Conservation (phyloP, 805 yeast genomes). For the Kodamaea nitidulidarum region DNA sequence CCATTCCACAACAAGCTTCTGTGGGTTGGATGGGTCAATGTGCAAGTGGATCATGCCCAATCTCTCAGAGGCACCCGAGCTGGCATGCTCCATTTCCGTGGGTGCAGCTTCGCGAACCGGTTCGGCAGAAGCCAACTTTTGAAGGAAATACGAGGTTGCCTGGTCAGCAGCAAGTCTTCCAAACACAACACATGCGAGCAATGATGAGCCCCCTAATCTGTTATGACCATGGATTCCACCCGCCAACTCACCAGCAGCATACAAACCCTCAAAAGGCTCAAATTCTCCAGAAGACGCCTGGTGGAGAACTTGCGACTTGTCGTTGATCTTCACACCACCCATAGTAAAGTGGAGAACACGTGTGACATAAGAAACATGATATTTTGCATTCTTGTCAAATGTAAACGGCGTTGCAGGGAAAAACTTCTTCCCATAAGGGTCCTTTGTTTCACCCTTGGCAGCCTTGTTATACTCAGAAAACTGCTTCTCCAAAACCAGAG, state of each 20-base stretch:
- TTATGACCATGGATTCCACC: slow-evolving; percentile 47
- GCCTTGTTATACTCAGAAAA: slow-evolving; percentile 40
- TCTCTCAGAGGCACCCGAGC: slow-evolving; percentile 27
- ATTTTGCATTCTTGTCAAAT: slow-evolving; percentile 28
- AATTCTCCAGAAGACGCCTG: slow-evolving; percentile 20
- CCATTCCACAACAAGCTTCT: slow-evolving; percentile 34
- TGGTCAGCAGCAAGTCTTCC: slow-evolving; percentile 43
- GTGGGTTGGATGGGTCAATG: slow-evolving; percentile 36
- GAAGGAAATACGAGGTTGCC: slow-evolving; percentile 31
- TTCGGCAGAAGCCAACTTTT: slow-evolving; percentile 19
- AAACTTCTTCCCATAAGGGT: slow-evolving; percentile 43
- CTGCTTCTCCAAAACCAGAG: slow-evolving; percentile 22
- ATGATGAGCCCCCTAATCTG: slow-evolving; percentile 40
- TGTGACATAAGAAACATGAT: slow-evolving; percentile 51
- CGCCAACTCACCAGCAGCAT: slow-evolving; percentile 44
- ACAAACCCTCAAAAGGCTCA: slow-evolving; percentile 32
- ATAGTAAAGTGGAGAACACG: slow-evolving; percentile 63
- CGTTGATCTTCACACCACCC: slow-evolving; percentile 64
- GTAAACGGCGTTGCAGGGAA: slow-evolving; percentile 47
- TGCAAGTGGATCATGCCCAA: slow-evolving; percentile 43
- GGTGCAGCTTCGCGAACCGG: neutral
- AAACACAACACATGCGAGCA: slow-evolving; percentile 43
- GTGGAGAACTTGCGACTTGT: slow-evolving; percentile 36
- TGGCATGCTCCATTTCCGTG: slow-evolving; percentile 6
- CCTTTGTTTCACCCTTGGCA: slow-evolving; percentile 37